These are phyloP conservation scores for Fusarium sterilihyphosum DNA, from an alignment of 2,329 filamentous ascomycete genomes.

Conservation along the genomic window DNA sequence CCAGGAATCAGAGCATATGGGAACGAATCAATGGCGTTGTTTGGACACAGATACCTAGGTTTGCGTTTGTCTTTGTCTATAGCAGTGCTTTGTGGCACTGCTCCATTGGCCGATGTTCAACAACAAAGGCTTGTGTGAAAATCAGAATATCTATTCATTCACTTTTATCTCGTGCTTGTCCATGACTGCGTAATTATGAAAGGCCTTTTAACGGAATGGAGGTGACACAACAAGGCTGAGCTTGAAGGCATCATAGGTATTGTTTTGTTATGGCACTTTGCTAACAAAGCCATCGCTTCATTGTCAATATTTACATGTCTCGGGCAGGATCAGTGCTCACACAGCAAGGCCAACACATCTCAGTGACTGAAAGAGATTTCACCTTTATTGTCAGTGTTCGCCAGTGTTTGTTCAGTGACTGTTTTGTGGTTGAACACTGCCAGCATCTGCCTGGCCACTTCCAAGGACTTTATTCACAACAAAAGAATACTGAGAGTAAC, in stretches of 20 bases:
- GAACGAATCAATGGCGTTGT: constrained; percentile 34
- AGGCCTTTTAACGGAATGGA: neutral
- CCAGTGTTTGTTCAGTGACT: neutral
- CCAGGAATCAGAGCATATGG: constrained; percentile 24
- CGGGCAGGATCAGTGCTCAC: neutral
- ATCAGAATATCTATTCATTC: neutral
- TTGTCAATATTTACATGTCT: neutral
- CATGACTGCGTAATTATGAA: neutral
- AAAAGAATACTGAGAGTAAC: neutral
- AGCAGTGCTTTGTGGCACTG: neutral
- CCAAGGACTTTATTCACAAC: neutral
- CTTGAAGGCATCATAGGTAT: neutral
- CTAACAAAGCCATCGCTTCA: neutral
- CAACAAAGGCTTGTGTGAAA: constrained; percentile 12
- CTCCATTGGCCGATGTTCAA: constrained; percentile 14
- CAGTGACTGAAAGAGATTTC: neutral
- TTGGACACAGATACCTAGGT: constrained; percentile 38
- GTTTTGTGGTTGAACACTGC: neutral
- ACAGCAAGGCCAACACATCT: neutral
- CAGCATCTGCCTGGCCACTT: neutral
- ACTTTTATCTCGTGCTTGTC: neutral
- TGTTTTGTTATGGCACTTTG: neutral
- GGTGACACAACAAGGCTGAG: neutral
- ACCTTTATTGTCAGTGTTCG: neutral
- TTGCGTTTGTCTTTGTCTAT: constrained; percentile 26